Conservation (phyloP, 495 filamentous ascomycete species). For the Glarea lozoyensis region DNA sequence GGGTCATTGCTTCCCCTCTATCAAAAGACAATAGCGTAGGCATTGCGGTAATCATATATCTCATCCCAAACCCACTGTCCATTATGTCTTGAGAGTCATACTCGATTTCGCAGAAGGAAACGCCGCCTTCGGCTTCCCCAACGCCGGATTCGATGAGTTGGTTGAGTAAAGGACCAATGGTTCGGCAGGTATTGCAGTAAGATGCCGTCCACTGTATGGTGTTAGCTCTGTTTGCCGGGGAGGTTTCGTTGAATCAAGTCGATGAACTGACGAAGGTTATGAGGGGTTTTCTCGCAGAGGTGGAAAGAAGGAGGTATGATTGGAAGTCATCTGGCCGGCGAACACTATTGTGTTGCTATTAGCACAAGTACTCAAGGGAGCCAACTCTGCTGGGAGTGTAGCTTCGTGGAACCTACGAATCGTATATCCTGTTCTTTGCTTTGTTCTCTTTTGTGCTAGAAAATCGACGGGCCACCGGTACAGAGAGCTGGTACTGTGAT, state of each 20-base stretch:
- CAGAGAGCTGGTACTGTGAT: neutral
- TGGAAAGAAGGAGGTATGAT: slow-evolving; percentile 39
- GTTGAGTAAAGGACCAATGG: slow-evolving; percentile 42
- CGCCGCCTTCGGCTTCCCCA: slow-evolving; percentile 50
- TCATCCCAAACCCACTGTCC: slow-evolving; percentile 39
- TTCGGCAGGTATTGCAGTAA: slow-evolving; percentile 51
- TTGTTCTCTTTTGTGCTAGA: slow-evolving; percentile 10
- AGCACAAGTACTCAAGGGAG: neutral
- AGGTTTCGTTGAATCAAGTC: too few species aligned
- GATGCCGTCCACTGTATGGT: slow-evolving; percentile 68
- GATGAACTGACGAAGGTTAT: too few species aligned
- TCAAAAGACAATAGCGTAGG: slow-evolving; percentile 63
- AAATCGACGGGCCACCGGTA: slow-evolving; percentile 8
- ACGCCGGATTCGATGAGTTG: slow-evolving; percentile 44
- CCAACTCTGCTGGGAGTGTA: neutral
- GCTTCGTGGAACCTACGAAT: slow-evolving; percentile 27
- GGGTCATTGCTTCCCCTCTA: slow-evolving; percentile 45
- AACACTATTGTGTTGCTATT: slow-evolving; percentile 28
- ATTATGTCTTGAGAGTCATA: slow-evolving; percentile 51
- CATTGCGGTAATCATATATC: slow-evolving; percentile 54
- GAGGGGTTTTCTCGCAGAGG: slow-evolving; percentile 45
- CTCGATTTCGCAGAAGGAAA: slow-evolving; percentile 54
- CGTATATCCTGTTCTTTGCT: slow-evolving; percentile 36
- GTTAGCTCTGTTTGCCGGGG: too few species aligned
- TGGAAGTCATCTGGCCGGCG: slow-evolving; percentile 52